A percentile compares a stretch with the other conserved stretches of the same genome.
phyloP scores from a whole-genome alignment of 2,329 filamentous ascomycete genomes.

The Penicillium sp. region DNA sequence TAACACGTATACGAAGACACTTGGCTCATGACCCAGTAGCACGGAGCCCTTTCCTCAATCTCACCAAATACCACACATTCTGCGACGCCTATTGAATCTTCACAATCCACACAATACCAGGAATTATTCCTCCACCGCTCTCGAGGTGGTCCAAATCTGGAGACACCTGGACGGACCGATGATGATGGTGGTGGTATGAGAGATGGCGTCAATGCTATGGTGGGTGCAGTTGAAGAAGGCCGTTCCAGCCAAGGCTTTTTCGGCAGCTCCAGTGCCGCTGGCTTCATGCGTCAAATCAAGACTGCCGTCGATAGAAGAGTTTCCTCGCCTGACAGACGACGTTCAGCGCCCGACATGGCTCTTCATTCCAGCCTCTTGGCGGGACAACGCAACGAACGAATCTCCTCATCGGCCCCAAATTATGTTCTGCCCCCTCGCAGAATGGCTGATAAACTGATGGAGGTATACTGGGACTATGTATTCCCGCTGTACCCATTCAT shows the following conservation, averaged over 20 bases:
- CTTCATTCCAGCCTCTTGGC: conserved; percentile 28
- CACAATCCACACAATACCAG: background rate
- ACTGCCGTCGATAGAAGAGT: conserved; percentile 46
- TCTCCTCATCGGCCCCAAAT: conserved; percentile 20
- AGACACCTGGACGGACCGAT: background rate
- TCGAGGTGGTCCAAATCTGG: background rate
- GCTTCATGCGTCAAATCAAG: conserved; percentile 54
- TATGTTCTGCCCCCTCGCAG: conserved; percentile 52
- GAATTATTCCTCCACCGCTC: background rate
- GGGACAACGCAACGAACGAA: conserved; percentile 18
- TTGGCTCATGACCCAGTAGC: background rate
- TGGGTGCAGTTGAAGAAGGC: conserved; percentile 50
- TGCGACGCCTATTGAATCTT: background rate
- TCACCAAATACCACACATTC: conserved; percentile 6
- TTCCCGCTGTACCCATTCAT: conserved; percentile 54
- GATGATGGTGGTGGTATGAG: background rate
- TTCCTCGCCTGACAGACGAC: conserved; percentile 25
- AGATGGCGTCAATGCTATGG: conserved; percentile 52
- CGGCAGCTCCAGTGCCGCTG: conserved; percentile 53
- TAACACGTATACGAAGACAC: background rate
- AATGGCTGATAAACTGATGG: conserved; percentile 51
- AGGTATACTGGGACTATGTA: conserved; percentile 53
- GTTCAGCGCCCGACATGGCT: conserved; percentile 21
- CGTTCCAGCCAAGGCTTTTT: conserved; percentile 50
- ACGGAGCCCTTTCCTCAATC: conserved; percentile 9